phyloP scores from a whole-genome alignment of 1,284 basidiomycete genomes.

The Omphalotus olearius region DNA sequence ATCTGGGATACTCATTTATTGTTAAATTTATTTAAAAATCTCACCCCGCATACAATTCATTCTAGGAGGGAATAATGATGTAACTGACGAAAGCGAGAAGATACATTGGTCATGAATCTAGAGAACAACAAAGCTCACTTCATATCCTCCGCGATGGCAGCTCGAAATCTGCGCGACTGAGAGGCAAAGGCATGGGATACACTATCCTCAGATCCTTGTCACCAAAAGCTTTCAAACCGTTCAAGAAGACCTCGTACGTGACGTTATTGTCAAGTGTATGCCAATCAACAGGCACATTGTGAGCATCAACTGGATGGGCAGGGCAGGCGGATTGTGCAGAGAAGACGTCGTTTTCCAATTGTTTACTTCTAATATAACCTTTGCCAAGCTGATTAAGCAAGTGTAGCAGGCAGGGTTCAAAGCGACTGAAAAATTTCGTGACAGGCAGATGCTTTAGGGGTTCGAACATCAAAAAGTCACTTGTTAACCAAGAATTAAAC shows the following conservation, averaged over 20 bases:
- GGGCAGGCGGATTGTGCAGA: not conserved
- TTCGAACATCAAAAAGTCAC: not conserved
- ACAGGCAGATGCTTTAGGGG: not conserved
- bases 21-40: too few species aligned
- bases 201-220: not conserved
- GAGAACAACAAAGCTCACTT: too few species aligned
- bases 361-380: not conserved
- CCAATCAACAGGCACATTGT: not conserved
- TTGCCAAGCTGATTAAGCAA: not conserved
- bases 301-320: too few species aligned
- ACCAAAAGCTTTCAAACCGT: not conserved
- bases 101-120: too few species aligned
- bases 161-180: too few species aligned
- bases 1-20: too few species aligned
- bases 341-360: not conserved
- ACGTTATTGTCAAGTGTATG: not conserved
- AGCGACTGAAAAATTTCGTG: not conserved
- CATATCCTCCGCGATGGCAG: too few species aligned
- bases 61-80: too few species aligned
- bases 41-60: too few species aligned
- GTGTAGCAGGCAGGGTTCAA: not conserved
- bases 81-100: too few species aligned
- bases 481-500: conserved; percentile 1
- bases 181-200: too few species aligned
- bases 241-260: conserved; percentile 1